phyloP scores from a whole-genome alignment of 208 protist genomes.

The Wallacemonas sp. region DNA sequence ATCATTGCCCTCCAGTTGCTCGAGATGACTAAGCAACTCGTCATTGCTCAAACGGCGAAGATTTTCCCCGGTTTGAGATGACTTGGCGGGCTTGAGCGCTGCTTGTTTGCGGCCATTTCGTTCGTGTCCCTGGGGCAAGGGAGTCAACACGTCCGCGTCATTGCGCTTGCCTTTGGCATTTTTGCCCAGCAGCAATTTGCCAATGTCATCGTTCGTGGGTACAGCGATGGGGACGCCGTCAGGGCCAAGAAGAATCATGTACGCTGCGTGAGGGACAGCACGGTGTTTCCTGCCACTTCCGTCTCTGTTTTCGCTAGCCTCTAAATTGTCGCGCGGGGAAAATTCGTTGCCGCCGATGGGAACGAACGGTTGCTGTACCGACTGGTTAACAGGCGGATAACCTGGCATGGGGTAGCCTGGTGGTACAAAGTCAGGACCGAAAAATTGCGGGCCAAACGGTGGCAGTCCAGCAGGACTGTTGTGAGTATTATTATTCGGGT shows the following conservation, averaged over 20 bases:
- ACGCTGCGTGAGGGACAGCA: constrained; percentile 13
- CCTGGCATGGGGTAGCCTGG: background rate
- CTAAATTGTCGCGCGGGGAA: background rate
- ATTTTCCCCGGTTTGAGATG: background rate
- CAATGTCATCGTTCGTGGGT: constrained; percentile 3
- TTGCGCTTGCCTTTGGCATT: background rate
- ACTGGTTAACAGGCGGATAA: background rate
- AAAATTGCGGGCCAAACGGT: background rate
- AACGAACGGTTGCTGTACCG: constrained; percentile 2
- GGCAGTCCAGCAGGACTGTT: background rate
- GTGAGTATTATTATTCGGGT: background rate
- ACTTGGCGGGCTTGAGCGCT: background rate
- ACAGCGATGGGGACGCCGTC: constrained; percentile 3
- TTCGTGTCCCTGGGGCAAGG: background rate
- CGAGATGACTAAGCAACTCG: constrained; percentile 9
- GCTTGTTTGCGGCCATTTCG: background rate
- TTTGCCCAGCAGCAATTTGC: constrained; percentile 10
- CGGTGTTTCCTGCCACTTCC: background rate
- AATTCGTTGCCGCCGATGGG: background rate
- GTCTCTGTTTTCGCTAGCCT: background rate
- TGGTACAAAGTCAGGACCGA: background rate
- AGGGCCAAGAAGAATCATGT: constrained; percentile 8
- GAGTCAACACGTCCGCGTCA: background rate
- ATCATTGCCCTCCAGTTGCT: background rate
- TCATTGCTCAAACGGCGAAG: constrained; percentile 8